Evolutionary conservation across 352 stramenopile species (phyloP), one percentile per base, ranked within the genome.

Genomic region (Aphanomyces astaci): DNA sequence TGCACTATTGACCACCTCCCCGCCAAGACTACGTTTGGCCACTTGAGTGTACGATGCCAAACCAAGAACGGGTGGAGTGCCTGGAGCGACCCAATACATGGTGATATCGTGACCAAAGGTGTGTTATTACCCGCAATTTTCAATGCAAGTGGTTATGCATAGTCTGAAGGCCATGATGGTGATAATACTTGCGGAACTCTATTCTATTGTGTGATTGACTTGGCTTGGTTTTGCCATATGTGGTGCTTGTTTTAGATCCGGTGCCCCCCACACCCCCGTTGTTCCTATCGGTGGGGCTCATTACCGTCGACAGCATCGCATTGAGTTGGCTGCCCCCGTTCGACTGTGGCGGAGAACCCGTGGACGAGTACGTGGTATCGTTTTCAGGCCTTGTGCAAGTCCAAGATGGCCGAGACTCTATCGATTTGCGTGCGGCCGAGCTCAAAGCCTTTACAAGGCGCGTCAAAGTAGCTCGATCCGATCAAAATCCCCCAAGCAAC

Each of bases 341-440:
- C 11, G 82, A 90, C 56, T 71, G 79, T 33, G 82, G 82, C 15
- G 85, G 85, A 0, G 75, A 75, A 17, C 64, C 73, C 1, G 78
- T 93, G 40, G 68, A 83, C 25, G 82, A 89, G 48, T 91, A 90
- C 24, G 80, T 91, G 40, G 75, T 90, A 10, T 70, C 76, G 3
- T 91, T 90, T 52, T 69, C 73, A 0, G 81, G 89, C 64, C 80
- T 79, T 3, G 57, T 87, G 2, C 84, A 90, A 64, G 75, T 82
- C 39, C 79, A 89, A 13, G 51, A 65, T 9, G 59, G 65, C 1
- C 49, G 71, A 28, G 65, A 76, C 45, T 60, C 54, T 5, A 76
- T 79, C 46, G 78, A 75, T 3, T 81, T 79, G 45, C 71, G 88
- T 24, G 73, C 79, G 19, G 90, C 88, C 73, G 85, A 79, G 36